These are phyloP conservation scores for Cladorrhinum sp. DNA, from an alignment of 2,329 filamentous ascomycete species.

Conservation along the genomic window DNA sequence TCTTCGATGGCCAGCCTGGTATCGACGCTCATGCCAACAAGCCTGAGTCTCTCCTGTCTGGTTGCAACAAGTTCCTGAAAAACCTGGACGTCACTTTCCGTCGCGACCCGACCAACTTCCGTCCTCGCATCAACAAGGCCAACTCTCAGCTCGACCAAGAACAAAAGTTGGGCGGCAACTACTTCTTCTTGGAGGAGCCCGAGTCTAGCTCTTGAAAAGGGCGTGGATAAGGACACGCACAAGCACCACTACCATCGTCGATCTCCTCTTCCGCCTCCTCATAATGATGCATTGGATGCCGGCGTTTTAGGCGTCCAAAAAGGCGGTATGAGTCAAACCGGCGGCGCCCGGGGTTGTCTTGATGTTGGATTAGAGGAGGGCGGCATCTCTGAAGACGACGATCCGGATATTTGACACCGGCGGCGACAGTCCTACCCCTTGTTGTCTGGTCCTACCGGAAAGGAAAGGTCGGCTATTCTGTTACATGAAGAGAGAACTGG, in stretches of 20 bases:
- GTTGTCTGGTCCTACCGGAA: slow-evolving; percentile 57
- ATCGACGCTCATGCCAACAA: slow-evolving; percentile 82
- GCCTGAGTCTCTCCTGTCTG: slow-evolving; percentile 88
- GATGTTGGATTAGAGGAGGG: slow-evolving; percentile 40
- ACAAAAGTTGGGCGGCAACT: slow-evolving; percentile 92
- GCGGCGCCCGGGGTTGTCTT: slow-evolving; percentile 32
- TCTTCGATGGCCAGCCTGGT: slow-evolving; percentile 93
- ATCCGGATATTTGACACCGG: slow-evolving; percentile 60
- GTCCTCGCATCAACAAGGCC: slow-evolving; percentile 97
- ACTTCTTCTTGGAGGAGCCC: slow-evolving; percentile 92
- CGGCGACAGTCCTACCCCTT: slow-evolving; percentile 65
- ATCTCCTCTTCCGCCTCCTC: slow-evolving; percentile 28
- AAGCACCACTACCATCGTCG: slow-evolving; percentile 27
- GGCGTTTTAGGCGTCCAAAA: slow-evolving; percentile 56
- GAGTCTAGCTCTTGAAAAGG: slow-evolving; percentile 61
- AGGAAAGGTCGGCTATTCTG: neutral
- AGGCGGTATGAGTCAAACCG: slow-evolving; percentile 26
- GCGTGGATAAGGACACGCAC: slow-evolving; percentile 47
- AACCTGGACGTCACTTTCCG: slow-evolving; percentile 98
- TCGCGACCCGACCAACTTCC: slow-evolving; percentile 91
- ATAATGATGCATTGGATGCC: slow-evolving; percentile 39
- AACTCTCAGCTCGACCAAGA: slow-evolving; percentile 96
- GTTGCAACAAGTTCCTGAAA: slow-evolving; percentile 95
- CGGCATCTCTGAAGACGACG: slow-evolving; percentile 61
- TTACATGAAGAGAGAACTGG: neutral